Base-by-base conservation (phyloP, 371 early-diverging fungal species). In the Chytridium lagenaria region DNA sequence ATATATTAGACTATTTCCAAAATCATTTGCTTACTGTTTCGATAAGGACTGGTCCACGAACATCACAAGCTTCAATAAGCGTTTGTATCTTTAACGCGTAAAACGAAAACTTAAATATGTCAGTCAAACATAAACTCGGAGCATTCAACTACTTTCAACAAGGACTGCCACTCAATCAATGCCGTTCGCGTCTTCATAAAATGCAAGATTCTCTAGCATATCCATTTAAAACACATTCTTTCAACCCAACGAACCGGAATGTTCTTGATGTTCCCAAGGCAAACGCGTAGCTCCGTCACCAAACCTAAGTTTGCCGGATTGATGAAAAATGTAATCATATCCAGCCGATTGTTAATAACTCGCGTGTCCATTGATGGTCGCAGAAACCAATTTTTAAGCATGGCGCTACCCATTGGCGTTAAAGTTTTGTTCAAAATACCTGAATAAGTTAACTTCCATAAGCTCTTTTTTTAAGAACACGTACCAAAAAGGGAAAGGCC, bases 91-190 rank as follows among this genome's bases (percentile, higher is more conserved):
- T 87, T 30, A 91, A 78, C 23, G 87, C 66, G 72, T 86, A 86
- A 64, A 85, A 90, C 2, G 80, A 82, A 80, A 92, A 92, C 92
- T 92, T 55, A 5, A 38, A 50, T 37, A 52, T 1, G 12, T 16
- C n/a, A n/a, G n/a, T n/a, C n/a, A n/a, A n/a, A n/a, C n/a, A n/a
- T n/a, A n/a, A n/a, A n/a, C n/a, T n/a, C n/a, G n/a, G n/a, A n/a
- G n/a, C n/a, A n/a, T n/a, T n/a, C n/a, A n/a, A n/a, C n/a, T n/a
- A 92, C 92, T 84, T 91, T 86, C 19, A 91, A 75, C 22, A 92
- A 77, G 0, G 83, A 75, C 44, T 90, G 88, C 94, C 94, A 93
- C n/a, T 92, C 92, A 12, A 55, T 68, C 1, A 85, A 22, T 0
- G 82, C 77, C 16, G 88, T 80, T 61, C 85, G 86, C 28, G 86